These are phyloP conservation scores for Pseudognaphalium luteoalbum DNA, from an alignment of 129 eudicot genomes.

Conservation along the genomic window DNA sequence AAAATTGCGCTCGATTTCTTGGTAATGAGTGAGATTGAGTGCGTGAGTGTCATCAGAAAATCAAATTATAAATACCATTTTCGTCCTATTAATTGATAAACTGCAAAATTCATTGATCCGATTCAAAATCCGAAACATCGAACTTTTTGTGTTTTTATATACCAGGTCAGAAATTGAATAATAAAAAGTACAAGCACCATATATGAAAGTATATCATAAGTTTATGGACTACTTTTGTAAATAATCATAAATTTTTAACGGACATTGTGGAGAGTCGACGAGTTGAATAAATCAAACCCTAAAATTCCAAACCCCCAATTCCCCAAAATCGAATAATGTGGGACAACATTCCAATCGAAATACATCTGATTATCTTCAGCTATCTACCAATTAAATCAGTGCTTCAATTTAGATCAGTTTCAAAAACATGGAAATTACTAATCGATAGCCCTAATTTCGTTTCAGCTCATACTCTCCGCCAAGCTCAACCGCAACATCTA, in stretches of 20 bases:
- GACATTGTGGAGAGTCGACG: neutral
- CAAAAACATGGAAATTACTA: neutral
- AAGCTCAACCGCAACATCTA: too few relatives aligned
- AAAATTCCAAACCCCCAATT: neutral
- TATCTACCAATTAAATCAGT: too few relatives aligned
- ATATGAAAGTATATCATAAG: neutral
- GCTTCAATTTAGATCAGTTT: neutral
- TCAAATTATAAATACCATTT: neutral
- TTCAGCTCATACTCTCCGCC: too few relatives aligned
- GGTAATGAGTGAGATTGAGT: slow-evolving; percentile 11
- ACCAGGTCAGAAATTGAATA: neutral
- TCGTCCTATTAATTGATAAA: neutral
- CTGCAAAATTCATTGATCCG: neutral
- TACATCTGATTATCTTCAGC: too few relatives aligned
- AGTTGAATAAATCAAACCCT: neutral
- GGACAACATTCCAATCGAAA: neutral
- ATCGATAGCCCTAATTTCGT: too few relatives aligned
- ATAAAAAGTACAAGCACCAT: neutral
- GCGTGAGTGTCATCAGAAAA: slow-evolving; percentile 10
- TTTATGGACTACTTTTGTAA: neutral
- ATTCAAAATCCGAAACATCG: neutral
- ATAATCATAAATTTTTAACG: neutral
- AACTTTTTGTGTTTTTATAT: neutral
- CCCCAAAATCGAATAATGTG: neutral
- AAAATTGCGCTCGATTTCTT: neutral